These are phyloP conservation scores for Meripilus lineatus DNA, from an alignment of 1,284 basidiomycete genomes.

Conservation along the genomic window DNA sequence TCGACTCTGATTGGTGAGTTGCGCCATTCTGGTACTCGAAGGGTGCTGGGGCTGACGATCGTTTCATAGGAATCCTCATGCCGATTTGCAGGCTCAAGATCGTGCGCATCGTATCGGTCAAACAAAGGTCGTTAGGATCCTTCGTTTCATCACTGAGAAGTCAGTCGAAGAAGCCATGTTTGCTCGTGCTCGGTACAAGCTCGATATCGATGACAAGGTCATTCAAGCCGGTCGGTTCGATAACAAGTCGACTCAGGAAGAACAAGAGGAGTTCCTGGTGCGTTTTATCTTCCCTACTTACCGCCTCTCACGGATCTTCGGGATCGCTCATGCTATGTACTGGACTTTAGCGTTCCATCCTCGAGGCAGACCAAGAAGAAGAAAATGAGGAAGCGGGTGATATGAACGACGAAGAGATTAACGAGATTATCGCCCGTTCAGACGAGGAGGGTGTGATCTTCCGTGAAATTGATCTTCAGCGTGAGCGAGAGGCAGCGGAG, in stretches of 20 bases:
- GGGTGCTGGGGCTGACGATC: constrained; percentile 34
- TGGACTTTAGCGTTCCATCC: constrained; percentile 61
- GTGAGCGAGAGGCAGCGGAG: constrained; percentile 67
- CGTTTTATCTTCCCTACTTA: constrained; percentile 26
- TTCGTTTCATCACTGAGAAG: constrained; percentile 97
- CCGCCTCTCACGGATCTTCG: neutral
- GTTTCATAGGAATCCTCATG: constrained; percentile 97
- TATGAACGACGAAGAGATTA: constrained; percentile 97
- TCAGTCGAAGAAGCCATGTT: constrained; percentile 98
- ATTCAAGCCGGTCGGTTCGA: constrained; percentile 99
- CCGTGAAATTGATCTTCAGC: constrained; percentile 81
- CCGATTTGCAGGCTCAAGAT: constrained; percentile 98
- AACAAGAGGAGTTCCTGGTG: constrained; percentile 93
- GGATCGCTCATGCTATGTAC: neutral
- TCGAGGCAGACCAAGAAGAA: constrained; percentile 89
- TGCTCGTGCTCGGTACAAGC: constrained; percentile 91
- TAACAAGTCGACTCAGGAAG: constrained; percentile 97
- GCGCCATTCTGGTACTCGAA: constrained; percentile 6
- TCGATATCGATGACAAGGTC: constrained; percentile 99
- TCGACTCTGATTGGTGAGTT: constrained; percentile 81
- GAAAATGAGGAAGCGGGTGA: constrained; percentile 92
- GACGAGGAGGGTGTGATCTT: constrained; percentile 82
- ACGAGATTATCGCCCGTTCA: constrained; percentile 85
- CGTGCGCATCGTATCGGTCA: constrained; percentile 99
- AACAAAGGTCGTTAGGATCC: constrained; percentile 95